Conservation (phyloP, 2,329 filamentous ascomycete species). For the Ustilaginoidea virens region DNA sequence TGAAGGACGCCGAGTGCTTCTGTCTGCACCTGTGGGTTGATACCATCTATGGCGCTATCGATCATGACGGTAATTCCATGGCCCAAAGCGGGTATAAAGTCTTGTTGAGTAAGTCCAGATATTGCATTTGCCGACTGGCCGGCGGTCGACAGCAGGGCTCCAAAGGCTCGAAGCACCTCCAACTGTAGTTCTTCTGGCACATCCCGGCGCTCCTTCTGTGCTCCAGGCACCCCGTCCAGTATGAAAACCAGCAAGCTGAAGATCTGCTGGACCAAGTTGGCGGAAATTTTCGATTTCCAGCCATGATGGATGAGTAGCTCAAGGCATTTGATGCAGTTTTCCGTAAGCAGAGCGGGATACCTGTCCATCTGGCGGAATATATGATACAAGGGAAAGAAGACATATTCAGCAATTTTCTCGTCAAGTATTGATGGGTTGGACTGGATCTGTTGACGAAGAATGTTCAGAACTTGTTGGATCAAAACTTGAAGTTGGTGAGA, state of each 20-base stretch:
- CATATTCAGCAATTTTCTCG: constrained; percentile 77
- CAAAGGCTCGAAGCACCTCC: constrained; percentile 55
- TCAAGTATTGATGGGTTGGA: constrained; percentile 43
- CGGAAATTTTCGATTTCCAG: constrained; percentile 59
- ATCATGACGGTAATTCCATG: constrained; percentile 71
- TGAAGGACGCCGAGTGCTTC: constrained; percentile 52
- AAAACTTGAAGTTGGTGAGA: constrained; percentile 30
- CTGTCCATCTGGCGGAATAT: constrained; percentile 63
- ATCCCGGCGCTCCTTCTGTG: constrained; percentile 21
- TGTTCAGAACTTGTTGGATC: constrained; percentile 25
- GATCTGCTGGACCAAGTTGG: constrained; percentile 66
- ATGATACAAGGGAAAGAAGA: constrained; percentile 84
- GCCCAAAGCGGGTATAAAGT: constrained; percentile 62
- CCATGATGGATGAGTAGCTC: constrained; percentile 58
- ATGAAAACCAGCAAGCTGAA: constrained; percentile 74
- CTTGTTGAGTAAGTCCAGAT: constrained; percentile 34
- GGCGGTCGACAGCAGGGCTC: constrained; percentile 46
- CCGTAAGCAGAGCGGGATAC: constrained; percentile 56
- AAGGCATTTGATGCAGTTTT: constrained; percentile 63
- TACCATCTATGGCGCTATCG: constrained; percentile 51
- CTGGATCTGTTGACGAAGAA: constrained; percentile 29
- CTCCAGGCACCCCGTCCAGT: constrained; percentile 53
- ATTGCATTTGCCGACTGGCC: constrained; percentile 32
- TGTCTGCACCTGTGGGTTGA: constrained; percentile 52
- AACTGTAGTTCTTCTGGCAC: constrained; percentile 59